Evolutionary conservation across 2,329 filamentous ascomycete species (phyloP).

Genomic region (Penicillium sp.): DNA sequence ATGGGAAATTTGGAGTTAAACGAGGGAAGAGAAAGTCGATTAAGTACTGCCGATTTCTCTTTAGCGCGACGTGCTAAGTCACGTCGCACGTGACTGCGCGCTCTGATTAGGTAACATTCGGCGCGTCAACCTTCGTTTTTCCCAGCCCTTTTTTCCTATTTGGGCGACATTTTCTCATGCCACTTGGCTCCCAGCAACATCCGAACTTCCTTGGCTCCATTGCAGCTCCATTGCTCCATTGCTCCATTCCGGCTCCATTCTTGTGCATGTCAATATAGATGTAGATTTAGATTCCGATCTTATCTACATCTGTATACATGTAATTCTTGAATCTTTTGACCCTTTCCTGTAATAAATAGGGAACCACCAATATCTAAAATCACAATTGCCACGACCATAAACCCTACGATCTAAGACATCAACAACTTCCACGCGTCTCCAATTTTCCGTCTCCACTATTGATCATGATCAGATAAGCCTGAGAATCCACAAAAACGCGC

Average conservation of each 20-base stretch:
- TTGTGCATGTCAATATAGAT: not conserved
- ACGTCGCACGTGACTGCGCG: slow-evolving; percentile 41
- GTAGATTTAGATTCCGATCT: slow-evolving; percentile 4
- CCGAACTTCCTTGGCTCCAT: slow-evolving; percentile 16
- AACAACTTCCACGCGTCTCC: slow-evolving; percentile 9
- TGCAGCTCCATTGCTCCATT: slow-evolving; percentile 1
- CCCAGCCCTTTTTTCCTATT: slow-evolving; percentile 1
- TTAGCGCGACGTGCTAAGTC: slow-evolving; percentile 41
- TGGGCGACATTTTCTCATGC: slow-evolving; percentile 19
- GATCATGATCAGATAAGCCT: slow-evolving; percentile 13
- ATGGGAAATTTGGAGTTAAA: slow-evolving; percentile 20
- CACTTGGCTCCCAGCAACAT: slow-evolving; percentile 23
- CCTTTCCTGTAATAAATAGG: not conserved
- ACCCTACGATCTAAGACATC: not conserved
- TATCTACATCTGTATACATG: slow-evolving; percentile 3
- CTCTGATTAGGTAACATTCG: slow-evolving; percentile 14
- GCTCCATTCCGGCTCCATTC: slow-evolving; percentile 13
- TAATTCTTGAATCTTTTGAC: not conserved
- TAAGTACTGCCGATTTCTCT: slow-evolving; percentile 29
- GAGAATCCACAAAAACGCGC: slow-evolving; percentile 10
- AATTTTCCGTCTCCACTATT: slow-evolving; percentile 13
- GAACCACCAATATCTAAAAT: not conserved
- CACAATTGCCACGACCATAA: not conserved
- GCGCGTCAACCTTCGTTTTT: slow-evolving; percentile 13
- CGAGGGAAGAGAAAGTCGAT: slow-evolving; percentile 28